Evolutionary conservation across 805 yeast genomes (phyloP).

Genomic region (Metschnikowia noctiluminum): DNA sequence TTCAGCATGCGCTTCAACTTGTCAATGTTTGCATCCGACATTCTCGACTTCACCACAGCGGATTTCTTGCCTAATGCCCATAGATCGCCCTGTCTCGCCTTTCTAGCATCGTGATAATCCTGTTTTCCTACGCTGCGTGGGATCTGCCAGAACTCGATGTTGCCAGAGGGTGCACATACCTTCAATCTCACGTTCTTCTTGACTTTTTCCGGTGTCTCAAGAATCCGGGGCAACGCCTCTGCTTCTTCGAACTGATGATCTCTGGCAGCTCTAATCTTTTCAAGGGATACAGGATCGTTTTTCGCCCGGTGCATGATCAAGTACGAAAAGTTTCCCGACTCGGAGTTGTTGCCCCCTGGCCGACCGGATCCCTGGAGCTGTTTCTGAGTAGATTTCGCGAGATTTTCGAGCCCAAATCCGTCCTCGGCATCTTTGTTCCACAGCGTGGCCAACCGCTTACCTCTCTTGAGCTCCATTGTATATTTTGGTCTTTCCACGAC

Average conservation of each 20-base stretch:
- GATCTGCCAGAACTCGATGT: conserved; percentile 81
- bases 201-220: conserved; percentile 68
- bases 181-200: conserved; percentile 80
- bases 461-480: conserved; percentile 80
- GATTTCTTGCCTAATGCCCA: conserved; percentile 61
- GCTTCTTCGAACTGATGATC: conserved; percentile 23
- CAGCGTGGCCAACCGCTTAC: conserved; percentile 63
- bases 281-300: conserved; percentile 40
- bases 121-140: conserved; percentile 74
- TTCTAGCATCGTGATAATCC: conserved; percentile 86
- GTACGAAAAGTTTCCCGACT: conserved; percentile 70
- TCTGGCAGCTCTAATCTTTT: conserved; percentile 38
- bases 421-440: conserved; percentile 63
- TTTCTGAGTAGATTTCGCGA: conserved; percentile 25
- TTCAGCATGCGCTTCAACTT: conserved; percentile 35
- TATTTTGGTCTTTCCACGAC: conserved; percentile 74
- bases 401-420: conserved; percentile 50
- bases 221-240: conserved; percentile 64
- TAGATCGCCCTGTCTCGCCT: conserved; percentile 76
- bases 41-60: conserved; percentile 27
- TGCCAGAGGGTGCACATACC: conserved; percentile 76
- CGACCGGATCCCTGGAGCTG: conserved; percentile 73
- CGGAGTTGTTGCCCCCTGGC: conserved; percentile 65
- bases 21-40: conserved; percentile 30
- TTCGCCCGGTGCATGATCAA: conserved; percentile 61